These are phyloP conservation scores for Cyberlindnera bimundalis DNA, from an alignment of 805 yeast genomes.

Conservation along the genomic window DNA sequence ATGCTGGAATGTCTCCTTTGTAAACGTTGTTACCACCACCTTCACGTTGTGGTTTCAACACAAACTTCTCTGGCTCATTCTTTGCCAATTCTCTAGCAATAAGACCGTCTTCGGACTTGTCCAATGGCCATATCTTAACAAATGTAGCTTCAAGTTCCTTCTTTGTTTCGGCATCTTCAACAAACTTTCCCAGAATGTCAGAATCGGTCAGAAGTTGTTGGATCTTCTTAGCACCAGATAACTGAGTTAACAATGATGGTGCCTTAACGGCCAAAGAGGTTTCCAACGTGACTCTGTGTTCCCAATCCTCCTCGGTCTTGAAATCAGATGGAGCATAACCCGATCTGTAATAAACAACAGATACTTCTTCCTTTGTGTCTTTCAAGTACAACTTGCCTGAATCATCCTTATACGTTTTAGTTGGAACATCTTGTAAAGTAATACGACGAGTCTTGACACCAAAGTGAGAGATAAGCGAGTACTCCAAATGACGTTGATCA, in stretches of 20 bases:
- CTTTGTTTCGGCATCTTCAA: slow-evolving; percentile 27
- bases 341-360: slow-evolving; percentile 86
- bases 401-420: slow-evolving; percentile 36
- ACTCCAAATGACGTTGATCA: slow-evolving; percentile 88
- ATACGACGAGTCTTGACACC: slow-evolving; percentile 63
- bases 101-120: slow-evolving; percentile 58
- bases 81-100: slow-evolving; percentile 65
- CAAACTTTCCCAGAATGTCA: slow-evolving; percentile 43
- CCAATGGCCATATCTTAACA: slow-evolving; percentile 86
- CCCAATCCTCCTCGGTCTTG: slow-evolving; percentile 66
- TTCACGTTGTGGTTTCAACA: slow-evolving; percentile 95
- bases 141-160: slow-evolving; percentile 50
- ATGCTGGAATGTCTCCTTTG: slow-evolving; percentile 77
- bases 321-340: slow-evolving; percentile 89
- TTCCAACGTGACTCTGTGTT: slow-evolving; percentile 69
- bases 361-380: slow-evolving; percentile 63
- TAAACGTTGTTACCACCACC: slow-evolving; percentile 98
- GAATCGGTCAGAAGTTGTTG: slow-evolving; percentile 81
- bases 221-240: slow-evolving; percentile 90
- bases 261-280: slow-evolving; percentile 80
- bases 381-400: slow-evolving; percentile 50
- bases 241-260: slow-evolving; percentile 84
- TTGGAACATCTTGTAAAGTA: slow-evolving; percentile 56
- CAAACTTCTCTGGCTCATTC: slow-evolving; percentile 65
- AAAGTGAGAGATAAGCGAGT: slow-evolving; percentile 51